phyloP scores from a whole-genome alignment of 2,329 filamentous ascomycete species.

The Aureobasidium sp. region DNA sequence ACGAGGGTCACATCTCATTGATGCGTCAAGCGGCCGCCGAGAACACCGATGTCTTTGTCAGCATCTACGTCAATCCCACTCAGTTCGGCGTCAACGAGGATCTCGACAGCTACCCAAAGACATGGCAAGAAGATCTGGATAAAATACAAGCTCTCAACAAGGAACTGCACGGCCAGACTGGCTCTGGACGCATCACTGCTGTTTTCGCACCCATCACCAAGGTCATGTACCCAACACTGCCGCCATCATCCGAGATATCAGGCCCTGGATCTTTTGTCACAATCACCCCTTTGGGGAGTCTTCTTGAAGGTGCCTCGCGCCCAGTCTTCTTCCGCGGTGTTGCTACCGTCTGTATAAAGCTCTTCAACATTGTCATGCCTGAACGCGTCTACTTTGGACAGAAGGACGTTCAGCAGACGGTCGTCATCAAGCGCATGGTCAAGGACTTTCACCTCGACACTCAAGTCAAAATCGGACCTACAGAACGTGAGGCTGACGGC shows the following conservation, averaged over 20 bases:
- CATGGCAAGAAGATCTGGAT: slow-evolving; percentile 69
- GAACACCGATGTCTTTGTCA: slow-evolving; percentile 80
- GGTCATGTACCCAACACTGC: slow-evolving; percentile 82
- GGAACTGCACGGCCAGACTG: slow-evolving; percentile 48
- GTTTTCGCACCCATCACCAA: slow-evolving; percentile 77
- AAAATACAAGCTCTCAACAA: slow-evolving; percentile 59
- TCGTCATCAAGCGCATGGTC: slow-evolving; percentile 79
- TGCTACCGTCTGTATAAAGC: slow-evolving; percentile 90
- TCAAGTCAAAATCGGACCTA: slow-evolving; percentile 64
- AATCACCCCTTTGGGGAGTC: slow-evolving; percentile 71
- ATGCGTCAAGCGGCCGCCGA: slow-evolving; percentile 75
- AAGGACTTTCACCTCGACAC: slow-evolving; percentile 76
- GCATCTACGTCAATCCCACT: slow-evolving; percentile 91
- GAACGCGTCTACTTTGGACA: slow-evolving; percentile 88
- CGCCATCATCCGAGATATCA: slow-evolving; percentile 59
- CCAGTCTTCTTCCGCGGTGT: slow-evolving; percentile 96
- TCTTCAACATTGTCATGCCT: slow-evolving; percentile 74
- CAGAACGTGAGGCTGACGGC: slow-evolving; percentile 68
- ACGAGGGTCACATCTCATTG: slow-evolving; percentile 78
- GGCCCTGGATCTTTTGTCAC: slow-evolving; percentile 84
- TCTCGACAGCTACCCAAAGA: slow-evolving; percentile 78
- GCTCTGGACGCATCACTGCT: slow-evolving; percentile 60
- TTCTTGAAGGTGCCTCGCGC: slow-evolving; percentile 74
- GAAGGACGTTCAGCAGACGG: slow-evolving; percentile 95
- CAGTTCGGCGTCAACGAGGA: slow-evolving; percentile 91